These are phyloP conservation scores for Paecilomyces niveus DNA, from an alignment of 2,329 filamentous ascomycete genomes.

Conservation along the genomic window DNA sequence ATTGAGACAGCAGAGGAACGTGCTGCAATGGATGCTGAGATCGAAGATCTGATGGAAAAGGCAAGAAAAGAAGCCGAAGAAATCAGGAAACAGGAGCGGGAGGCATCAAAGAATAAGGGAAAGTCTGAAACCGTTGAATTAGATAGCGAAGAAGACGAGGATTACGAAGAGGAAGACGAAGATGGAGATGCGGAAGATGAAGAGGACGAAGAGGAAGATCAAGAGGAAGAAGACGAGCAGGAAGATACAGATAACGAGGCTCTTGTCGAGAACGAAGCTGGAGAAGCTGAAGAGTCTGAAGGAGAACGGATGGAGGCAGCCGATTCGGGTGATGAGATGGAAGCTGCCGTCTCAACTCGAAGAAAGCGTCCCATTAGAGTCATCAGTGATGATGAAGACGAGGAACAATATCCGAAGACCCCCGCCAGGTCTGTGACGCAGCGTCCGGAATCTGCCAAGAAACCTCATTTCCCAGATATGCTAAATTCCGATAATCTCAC, in stretches of 20 bases:
- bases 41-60: constrained; percentile 82
- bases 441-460: constrained; percentile 24
- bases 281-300: constrained; percentile 38
- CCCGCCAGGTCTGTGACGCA: constrained; percentile 23
- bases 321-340: constrained; percentile 34
- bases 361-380: constrained; percentile 49
- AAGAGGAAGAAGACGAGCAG: constrained; percentile 13
- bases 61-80: constrained; percentile 73
- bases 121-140: constrained; percentile 51
- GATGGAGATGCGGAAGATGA: constrained; percentile 23
- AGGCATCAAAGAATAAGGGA: constrained; percentile 59
- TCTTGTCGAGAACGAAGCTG: constrained; percentile 22
- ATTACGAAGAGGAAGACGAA: constrained; percentile 35
- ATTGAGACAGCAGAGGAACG: constrained; percentile 83
- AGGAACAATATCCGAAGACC: constrained; percentile 35
- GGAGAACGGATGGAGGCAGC: constrained; percentile 15
- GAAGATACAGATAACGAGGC: constrained; percentile 14
- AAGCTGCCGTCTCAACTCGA: constrained; percentile 40
- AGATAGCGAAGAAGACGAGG: constrained; percentile 41
- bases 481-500: constrained; percentile 41
- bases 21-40: constrained; percentile 69
- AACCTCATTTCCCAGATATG: constrained; percentile 60
- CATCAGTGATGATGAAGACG: constrained; percentile 61
- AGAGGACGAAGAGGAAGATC: constrained; percentile 13
- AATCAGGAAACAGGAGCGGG: constrained; percentile 66